phyloP scores from a whole-genome alignment of 331 rosid genomes.

The Prunus yedoensis region DNA sequence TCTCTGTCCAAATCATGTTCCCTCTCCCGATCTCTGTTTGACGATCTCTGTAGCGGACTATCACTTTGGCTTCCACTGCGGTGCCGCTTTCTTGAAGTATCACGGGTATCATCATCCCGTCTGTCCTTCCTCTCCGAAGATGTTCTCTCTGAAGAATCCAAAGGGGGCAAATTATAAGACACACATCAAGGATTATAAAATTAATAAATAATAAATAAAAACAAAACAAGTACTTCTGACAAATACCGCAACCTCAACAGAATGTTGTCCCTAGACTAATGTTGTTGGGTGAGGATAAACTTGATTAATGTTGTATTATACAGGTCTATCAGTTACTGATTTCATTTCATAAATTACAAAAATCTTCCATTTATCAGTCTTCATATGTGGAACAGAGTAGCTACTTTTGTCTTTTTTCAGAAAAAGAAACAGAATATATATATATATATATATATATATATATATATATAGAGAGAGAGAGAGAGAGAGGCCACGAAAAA shows the following conservation, averaged over 20 bases:
- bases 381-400: background rate
- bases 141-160: conserved; percentile 47
- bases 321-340: background rate
- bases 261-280: background rate
- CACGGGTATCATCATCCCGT: conserved; percentile 47
- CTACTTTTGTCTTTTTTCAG: background rate
- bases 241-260: background rate
- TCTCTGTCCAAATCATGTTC: conserved; percentile 60
- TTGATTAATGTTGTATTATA: background rate
- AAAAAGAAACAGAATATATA: no score
- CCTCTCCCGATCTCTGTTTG: conserved; percentile 72
- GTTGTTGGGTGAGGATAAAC: background rate
- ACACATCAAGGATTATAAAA: background rate
- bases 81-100: conserved; percentile 72
- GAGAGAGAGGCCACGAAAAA: background rate
- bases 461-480: no score
- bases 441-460: no score
- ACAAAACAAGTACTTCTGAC: background rate
- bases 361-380: background rate
- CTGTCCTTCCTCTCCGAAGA: conserved; percentile 71
- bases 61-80: conserved; percentile 66
- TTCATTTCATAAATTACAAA: no score
- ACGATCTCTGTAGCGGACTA: conserved; percentile 65
- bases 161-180: background rate
- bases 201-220: background rate